phyloP scores from a whole-genome alignment of 2,329 filamentous ascomycete genomes.

The Cordyceps cicadae region DNA sequence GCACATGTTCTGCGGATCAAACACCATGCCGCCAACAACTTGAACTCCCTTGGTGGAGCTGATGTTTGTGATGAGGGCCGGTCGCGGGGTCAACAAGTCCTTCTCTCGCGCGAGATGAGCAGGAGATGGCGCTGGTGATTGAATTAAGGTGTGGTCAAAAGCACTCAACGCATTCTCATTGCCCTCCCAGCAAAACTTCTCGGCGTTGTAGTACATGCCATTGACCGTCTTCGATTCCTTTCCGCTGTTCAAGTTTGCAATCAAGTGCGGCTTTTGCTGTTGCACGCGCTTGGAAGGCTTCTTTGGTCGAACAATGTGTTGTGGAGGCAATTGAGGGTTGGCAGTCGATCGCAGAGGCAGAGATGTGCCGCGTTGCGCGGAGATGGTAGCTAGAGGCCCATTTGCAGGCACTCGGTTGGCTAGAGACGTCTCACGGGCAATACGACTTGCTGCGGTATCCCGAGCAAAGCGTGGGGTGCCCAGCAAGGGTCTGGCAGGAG shows the following conservation, averaged over 20 bases:
- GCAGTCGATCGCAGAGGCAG: conserved; percentile 42
- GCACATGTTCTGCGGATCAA: conserved; percentile 94
- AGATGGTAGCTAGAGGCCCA: conserved; percentile 46
- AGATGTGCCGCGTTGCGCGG: conserved; percentile 46
- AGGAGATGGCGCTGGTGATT: conserved; percentile 32
- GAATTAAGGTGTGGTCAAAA: conserved; percentile 59
- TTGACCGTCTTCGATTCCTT: conserved; percentile 80
- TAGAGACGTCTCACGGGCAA: conserved; percentile 53
- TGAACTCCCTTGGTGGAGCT: conserved; percentile 78
- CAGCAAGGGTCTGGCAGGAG: conserved; percentile 45
- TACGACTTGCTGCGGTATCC: conserved; percentile 57
- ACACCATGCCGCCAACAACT: conserved; percentile 96
- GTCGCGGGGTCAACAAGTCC: conserved; percentile 51
- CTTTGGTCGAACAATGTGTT: conserved; percentile 41
- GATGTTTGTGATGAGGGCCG: conserved; percentile 87
- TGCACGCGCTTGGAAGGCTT: conserved; percentile 51
- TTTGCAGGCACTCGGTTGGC: conserved; percentile 50
- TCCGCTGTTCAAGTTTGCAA: conserved; percentile 68
- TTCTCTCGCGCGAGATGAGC: conserved; percentile 45
- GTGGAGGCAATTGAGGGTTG: conserved; percentile 31
- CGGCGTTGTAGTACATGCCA: conserved; percentile 92
- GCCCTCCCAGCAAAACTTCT: conserved; percentile 84
- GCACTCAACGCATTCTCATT: conserved; percentile 78
- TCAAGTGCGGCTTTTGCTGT: conserved; percentile 75
- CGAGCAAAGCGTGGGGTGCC: conserved; percentile 55